A percentile compares a stretch with the other conserved stretches of the same genome.
phyloP scores from a whole-genome alignment of 164 flowering plant genomes.

The Berberis vulgaris region DNA sequence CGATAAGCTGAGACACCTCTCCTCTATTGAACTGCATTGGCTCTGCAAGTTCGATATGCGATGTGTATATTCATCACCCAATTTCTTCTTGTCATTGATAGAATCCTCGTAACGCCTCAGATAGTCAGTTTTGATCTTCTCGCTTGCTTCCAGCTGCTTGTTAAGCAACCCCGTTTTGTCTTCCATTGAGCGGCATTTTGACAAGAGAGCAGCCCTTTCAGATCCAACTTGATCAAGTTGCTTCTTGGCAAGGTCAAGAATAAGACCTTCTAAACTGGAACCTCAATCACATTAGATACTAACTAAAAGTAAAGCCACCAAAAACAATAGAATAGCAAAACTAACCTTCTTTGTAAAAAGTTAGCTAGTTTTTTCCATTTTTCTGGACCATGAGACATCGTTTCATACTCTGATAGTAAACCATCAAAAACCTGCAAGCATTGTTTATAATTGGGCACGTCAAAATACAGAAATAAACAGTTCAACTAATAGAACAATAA shows the following conservation, averaged over 20 bases:
- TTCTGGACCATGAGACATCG: conserved; percentile 77
- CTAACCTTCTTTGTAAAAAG: conserved; percentile 81
- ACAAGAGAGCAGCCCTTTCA: conserved; percentile 64
- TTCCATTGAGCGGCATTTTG: conserved; percentile 78
- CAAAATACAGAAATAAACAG: background rate
- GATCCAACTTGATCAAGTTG: conserved; percentile 60
- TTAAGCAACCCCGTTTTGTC: conserved; percentile 58
- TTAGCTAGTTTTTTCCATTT: conserved; percentile 73
- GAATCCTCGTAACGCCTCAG: conserved; percentile 88
- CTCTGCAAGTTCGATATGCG: conserved; percentile 69
- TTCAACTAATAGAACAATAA: too few species aligned
- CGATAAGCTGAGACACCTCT: conserved; percentile 47
- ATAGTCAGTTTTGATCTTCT: conserved; percentile 71
- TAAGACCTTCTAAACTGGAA: conserved; percentile 79
- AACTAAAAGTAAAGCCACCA: background rate
- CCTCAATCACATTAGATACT: conserved; percentile 4
- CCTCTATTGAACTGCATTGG: conserved; percentile 67
- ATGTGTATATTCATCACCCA: conserved; percentile 66
- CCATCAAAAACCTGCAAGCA: conserved; percentile 64
- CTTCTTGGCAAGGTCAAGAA: conserved; percentile 66
- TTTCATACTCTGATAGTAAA: conserved; percentile 73
- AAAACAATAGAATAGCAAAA: background rate
- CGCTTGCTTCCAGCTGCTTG: conserved; percentile 86
- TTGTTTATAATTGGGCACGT: background rate
- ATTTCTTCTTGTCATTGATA: conserved; percentile 69